A percentile compares a stretch with the other conserved stretches of the same genome.
These are phyloP conservation scores for Cladophialophora carrionii DNA, from an alignment of 2,329 filamentous ascomycete species.

Conservation along the genomic window DNA sequence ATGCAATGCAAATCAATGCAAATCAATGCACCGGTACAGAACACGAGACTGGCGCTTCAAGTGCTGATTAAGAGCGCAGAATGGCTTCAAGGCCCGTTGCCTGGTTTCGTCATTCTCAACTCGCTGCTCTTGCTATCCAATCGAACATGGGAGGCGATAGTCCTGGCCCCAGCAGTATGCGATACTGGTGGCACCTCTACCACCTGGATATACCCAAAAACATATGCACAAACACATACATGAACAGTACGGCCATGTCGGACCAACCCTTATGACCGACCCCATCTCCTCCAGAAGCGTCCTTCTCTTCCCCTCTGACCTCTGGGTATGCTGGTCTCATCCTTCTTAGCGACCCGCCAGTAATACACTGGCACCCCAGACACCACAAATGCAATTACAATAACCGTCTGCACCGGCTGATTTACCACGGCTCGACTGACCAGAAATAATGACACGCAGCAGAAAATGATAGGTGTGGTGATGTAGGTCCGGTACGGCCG, in stretches of 20 bases:
- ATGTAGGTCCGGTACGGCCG: conserved; percentile 96
- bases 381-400: conserved; percentile 82
- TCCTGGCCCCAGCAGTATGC: not conserved
- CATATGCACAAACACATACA: not conserved
- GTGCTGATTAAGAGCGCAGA: not conserved
- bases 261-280: conserved; percentile 28
- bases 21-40: not conserved
- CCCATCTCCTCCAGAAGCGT: conserved; percentile 49
- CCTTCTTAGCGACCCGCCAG: conserved; percentile 74
- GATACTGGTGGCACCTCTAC: not conserved
- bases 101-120: not conserved
- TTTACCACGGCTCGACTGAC: conserved; percentile 87
- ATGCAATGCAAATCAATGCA: not conserved
- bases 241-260: not conserved
- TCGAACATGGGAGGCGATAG: not conserved
- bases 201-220: not conserved
- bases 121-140: conserved; percentile 20
- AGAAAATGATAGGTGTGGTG: conserved; percentile 94
- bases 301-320: conserved; percentile 25
- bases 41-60: not conserved
- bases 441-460: conserved; percentile 92
- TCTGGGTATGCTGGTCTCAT: conserved; percentile 43
- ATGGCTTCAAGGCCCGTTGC: not conserved
- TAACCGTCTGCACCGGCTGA: conserved; percentile 83
- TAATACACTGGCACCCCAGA: conserved; percentile 87